These are phyloP conservation scores for Fabrea salina DNA, from an alignment of 169 alveolate genomes.

Conservation along the genomic window DNA sequence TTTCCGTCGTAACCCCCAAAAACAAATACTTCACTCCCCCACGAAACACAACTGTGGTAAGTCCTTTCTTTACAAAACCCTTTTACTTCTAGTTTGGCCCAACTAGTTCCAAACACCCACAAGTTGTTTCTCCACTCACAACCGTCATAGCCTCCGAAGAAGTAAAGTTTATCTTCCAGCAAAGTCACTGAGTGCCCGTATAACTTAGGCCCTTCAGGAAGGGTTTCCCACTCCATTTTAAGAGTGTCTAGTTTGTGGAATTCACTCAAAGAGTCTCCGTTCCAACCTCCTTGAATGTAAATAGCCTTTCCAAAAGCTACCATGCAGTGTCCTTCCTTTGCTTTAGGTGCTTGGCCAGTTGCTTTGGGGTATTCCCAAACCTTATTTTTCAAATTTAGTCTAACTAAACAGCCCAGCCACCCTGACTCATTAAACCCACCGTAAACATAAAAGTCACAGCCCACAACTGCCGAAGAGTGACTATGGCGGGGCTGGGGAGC, in stretches of 20 bases:
- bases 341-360: background rate
- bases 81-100: background rate
- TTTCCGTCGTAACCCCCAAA: conserved; percentile 33
- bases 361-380: conserved; percentile 16
- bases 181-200: conserved; percentile 26
- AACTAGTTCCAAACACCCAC: background rate
- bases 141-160: conserved; percentile 35
- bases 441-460: conserved; percentile 2
- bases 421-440: conserved; percentile 35
- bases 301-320: background rate
- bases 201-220: conserved; percentile 17
- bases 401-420: conserved; percentile 18
- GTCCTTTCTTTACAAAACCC: conserved; percentile 30
- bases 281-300: conserved; percentile 31
- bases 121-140: conserved; percentile 14
- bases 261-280: conserved; percentile 31
- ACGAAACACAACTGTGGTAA: conserved; percentile 9
- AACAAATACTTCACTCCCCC: conserved; percentile 12
- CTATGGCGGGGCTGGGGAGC: conserved; percentile 32
- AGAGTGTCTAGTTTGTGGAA: background rate
- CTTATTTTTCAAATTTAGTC: background rate
- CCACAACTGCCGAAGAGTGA: conserved; percentile 7
- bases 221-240: background rate
- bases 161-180: background rate
- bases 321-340: conserved; percentile 32